Base-by-base conservation (phyloP, 495 filamentous ascomycete species). In the Hypoxylon cercidicola region DNA sequence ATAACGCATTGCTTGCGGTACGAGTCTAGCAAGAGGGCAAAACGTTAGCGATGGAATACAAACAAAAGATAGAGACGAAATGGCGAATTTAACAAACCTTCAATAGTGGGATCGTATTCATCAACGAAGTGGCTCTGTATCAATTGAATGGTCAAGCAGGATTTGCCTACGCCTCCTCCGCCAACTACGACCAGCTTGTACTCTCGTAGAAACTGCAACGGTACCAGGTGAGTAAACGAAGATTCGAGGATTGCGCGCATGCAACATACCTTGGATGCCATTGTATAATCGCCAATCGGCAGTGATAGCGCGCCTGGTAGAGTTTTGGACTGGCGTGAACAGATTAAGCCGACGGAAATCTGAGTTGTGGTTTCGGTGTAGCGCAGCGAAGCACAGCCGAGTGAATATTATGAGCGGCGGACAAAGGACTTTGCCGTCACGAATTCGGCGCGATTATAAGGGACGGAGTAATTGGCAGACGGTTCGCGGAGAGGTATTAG, bases 1-100 rank as follows among this genome's bases (percentile, higher is more conserved):
- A 99, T 96, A 55, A 96, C 88, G 75, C 96, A 98, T 85, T 98
- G 94, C 88, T 99, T 99, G 79, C 95, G 94, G 83, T 99, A 99
- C 61, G 95, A 98, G 76, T 99, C 95, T 99, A 78, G 51, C 55
- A 37, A 16, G 25, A 12, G 41, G 50, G 20, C 0, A 41, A 19
- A 3, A 48, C 21, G 49, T 66, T 41, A 64, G 52, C 47, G 21
- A 28, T 50, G 51, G 21, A 23, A 20, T 41, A 21, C 39, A 39
- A 34, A 25, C n/a, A 25, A 12, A 37, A 2, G 32, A 47, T 12
- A 19, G 23, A 19, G 34, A 41, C 25, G 30, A 45, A 40, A 47
- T 44, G 23, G 39, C 47, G 59, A 40, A 44, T 41, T 44, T 18
- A 46, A 72, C 87, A 67, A 77, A 97, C 95, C 95, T 90, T 99